phyloP scores from a whole-genome alignment of 345 rosid species.

The Balakata baccata region DNA sequence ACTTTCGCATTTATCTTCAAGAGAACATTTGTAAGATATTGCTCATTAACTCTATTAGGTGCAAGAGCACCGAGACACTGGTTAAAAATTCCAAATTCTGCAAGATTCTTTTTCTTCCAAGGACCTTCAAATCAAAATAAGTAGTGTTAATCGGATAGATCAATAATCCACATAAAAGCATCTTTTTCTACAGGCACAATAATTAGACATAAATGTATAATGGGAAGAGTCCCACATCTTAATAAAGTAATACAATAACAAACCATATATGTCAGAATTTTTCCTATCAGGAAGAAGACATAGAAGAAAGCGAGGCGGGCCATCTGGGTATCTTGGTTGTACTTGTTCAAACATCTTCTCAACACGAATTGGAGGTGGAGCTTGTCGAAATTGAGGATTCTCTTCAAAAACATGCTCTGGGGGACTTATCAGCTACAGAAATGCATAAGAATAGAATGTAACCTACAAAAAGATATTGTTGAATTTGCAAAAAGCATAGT shows the following conservation, averaged over 20 bases:
- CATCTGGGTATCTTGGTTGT: constrained; percentile 12
- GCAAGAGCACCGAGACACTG: constrained; percentile 15
- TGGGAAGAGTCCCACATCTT: neutral
- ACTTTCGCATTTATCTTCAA: constrained; percentile 33
- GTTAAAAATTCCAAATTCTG: constrained; percentile 29
- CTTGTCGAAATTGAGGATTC: constrained; percentile 18
- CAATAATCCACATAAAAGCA: neutral
- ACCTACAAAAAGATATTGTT: neutral
- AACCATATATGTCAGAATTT: constrained; percentile 31
- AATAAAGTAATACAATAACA: constrained; percentile 1
- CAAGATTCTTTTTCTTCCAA: constrained; percentile 28
- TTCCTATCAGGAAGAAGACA: constrained; percentile 27
- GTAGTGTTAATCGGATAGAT: neutral
- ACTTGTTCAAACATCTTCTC: constrained; percentile 31
- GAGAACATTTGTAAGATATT: constrained; percentile 28
- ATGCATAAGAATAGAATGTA: neutral
- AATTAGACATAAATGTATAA: neutral
- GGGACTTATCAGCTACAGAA: constrained; percentile 15
- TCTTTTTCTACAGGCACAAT: neutral
- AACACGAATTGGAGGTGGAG: constrained; percentile 24
- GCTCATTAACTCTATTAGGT: constrained; percentile 22
- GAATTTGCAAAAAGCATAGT: neutral
- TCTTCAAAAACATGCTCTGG: constrained; percentile 19
- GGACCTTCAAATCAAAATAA: constrained; percentile 15
- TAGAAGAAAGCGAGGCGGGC: constrained; percentile 21